These are phyloP conservation scores for Myrmaecium sp. DNA, from an alignment of 2,329 filamentous ascomycete species.

Conservation along the genomic window DNA sequence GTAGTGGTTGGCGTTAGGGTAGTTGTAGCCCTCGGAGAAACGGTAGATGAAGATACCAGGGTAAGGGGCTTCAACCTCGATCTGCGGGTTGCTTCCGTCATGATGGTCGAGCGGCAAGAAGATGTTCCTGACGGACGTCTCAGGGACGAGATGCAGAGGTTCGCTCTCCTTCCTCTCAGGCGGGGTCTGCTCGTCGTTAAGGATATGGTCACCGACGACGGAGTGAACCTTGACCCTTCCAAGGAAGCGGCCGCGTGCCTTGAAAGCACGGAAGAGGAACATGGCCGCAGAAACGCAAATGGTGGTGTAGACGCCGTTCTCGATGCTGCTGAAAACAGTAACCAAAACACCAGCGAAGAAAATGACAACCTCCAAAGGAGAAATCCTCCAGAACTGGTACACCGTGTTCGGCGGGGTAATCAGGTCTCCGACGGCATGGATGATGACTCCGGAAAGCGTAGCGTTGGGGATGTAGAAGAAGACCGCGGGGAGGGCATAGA, in stretches of 20 bases:
- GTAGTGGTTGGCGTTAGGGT: constrained; percentile 81
- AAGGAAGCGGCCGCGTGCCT: constrained; percentile 68
- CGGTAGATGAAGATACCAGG: constrained; percentile 93
- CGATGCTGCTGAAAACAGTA: constrained; percentile 74
- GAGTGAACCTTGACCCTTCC: constrained; percentile 73
- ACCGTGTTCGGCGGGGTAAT: constrained; percentile 82
- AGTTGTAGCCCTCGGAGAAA: constrained; percentile 91
- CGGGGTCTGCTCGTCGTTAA: constrained; percentile 47
- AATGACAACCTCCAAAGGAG: constrained; percentile 75
- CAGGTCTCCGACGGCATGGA: constrained; percentile 85
- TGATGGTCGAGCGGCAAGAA: constrained; percentile 74
- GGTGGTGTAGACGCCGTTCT: constrained; percentile 82
- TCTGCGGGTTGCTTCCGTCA: constrained; percentile 79
- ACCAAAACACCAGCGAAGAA: constrained; percentile 89
- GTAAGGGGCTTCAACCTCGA: constrained; percentile 65
- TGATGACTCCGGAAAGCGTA: constrained; percentile 72
- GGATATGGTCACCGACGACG: constrained; percentile 57
- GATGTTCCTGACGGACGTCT: constrained; percentile 45
- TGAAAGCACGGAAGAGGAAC: constrained; percentile 67
- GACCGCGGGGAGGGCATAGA: constrained; percentile 72
- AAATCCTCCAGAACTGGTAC: constrained; percentile 90
- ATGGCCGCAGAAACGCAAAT: constrained; percentile 61
- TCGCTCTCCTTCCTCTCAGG: constrained; percentile 20
- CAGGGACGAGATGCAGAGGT: constrained; percentile 19
- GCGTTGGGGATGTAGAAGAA: constrained; percentile 89